These are phyloP conservation scores for Suhomyces yuchorum DNA, from an alignment of 1,139 yeast species.

Conservation along the genomic window DNA sequence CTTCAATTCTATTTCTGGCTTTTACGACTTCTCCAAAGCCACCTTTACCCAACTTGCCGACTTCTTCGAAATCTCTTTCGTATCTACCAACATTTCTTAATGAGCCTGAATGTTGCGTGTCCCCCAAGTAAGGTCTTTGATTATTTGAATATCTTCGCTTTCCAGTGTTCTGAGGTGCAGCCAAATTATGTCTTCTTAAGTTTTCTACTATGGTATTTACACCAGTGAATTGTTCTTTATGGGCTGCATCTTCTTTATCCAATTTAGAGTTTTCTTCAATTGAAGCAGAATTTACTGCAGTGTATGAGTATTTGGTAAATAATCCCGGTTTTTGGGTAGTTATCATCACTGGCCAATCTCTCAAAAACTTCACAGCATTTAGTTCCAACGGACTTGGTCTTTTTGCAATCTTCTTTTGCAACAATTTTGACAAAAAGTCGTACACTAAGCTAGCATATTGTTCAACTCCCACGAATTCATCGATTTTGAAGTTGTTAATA, in stretches of 20 bases:
- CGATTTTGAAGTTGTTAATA: constrained; percentile 43
- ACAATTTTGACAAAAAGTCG: constrained; percentile 68
- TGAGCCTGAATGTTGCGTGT: constrained; percentile 10
- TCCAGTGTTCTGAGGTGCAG: constrained; percentile 2
- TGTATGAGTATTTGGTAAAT: constrained; percentile 5
- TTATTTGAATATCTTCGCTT: constrained; percentile 24
- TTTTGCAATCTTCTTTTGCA: constrained; percentile 66
- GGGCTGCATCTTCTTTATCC: not conserved
- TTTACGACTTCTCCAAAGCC: constrained; percentile 98
- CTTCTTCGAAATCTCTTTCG: constrained; percentile 84
- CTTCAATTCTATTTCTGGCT: constrained; percentile 90
- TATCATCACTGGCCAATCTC: constrained; percentile 57
- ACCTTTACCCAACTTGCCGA: constrained; percentile 89
- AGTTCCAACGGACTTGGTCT: constrained; percentile 83
- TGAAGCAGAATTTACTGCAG: not conserved
- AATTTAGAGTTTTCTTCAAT: not conserved
- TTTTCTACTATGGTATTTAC: constrained; percentile 4
- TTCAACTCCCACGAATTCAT: constrained; percentile 32
- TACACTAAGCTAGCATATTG: constrained; percentile 46
- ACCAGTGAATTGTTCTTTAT: not conserved
- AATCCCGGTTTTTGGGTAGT: constrained; percentile 6
- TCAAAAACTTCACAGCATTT: constrained; percentile 75
- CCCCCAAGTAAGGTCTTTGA: constrained; percentile 10
- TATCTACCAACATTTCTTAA: constrained; percentile 35
- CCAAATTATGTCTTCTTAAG: constrained; percentile 6